Percentiles rank a stretch among this genome's conserved stretches.
Conservation (phyloP, 805 yeast species). For the Jamesozyma hellenica region DNA sequence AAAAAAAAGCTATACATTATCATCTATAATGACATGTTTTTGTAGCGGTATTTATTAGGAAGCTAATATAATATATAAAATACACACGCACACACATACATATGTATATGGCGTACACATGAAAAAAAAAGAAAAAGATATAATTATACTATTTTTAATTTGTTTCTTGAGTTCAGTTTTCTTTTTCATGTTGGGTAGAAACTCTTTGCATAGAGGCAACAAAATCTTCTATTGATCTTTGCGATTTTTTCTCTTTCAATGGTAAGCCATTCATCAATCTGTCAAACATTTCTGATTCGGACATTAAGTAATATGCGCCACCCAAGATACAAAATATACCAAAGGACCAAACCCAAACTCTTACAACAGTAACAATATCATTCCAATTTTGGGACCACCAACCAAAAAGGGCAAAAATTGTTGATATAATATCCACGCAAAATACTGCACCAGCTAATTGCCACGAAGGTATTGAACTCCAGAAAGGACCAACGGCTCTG, state of each 20-base stretch:
- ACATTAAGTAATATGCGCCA: constrained; percentile 92
- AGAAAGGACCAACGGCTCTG: constrained; percentile 96
- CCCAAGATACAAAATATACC: constrained; percentile 95
- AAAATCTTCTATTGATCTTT: constrained; percentile 72
- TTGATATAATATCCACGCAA: constrained; percentile 81
- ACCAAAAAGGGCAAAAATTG: constrained; percentile 86
- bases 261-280: constrained; percentile 76
- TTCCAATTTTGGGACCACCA: constrained; percentile 98
- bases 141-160: no score
- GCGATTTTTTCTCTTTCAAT: constrained; percentile 43
- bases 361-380: constrained; percentile 87
- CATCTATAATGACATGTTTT: no score
- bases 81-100: no score
- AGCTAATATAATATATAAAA: no score
- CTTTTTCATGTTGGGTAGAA: constrained; percentile 69
- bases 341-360: constrained; percentile 92
- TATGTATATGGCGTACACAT: no score
- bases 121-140: no score
- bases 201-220: constrained; percentile 80
- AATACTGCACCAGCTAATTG: constrained; percentile 91
- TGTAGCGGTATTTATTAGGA: no score
- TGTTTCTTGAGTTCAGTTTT: background rate
- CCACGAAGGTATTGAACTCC: constrained; percentile 95
- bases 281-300: constrained; percentile 69
- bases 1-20: no score